Percentiles rank a stretch among this genome's conserved stretches.
phyloP scores from a whole-genome alignment of 176 grass and related monocot species.

The Alloteropsis semialata region DNA sequence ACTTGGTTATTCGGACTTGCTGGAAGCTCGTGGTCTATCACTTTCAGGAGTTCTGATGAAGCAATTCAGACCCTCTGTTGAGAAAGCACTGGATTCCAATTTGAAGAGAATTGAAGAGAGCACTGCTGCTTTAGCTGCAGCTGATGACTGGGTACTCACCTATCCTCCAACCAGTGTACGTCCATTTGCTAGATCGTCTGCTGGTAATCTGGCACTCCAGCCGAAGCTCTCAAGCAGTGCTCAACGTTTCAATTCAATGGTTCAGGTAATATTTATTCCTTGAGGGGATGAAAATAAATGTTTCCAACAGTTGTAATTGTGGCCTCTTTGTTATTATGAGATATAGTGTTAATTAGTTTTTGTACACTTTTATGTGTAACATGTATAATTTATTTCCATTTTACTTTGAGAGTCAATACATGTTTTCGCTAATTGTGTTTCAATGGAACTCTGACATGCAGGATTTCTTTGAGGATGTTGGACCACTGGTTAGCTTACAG shows the following conservation, averaged over 20 bases:
- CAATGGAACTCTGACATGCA: conserved; percentile 36
- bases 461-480: conserved; percentile 97
- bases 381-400: background rate
- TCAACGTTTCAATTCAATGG: conserved; percentile 89
- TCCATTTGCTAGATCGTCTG: conserved; percentile 55
- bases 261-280: conserved; percentile 65
- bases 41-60: conserved; percentile 83
- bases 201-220: conserved; percentile 46
- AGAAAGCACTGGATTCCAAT: conserved; percentile 81
- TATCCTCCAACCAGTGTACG: conserved; percentile 67
- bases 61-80: conserved; percentile 78
- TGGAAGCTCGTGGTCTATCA: conserved; percentile 79
- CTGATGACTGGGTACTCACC: conserved; percentile 81
- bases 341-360: background rate
- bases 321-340: background rate
- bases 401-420: conserved; percentile 5
- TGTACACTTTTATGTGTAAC: background rate
- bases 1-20: conserved; percentile 73
- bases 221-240: conserved; percentile 91
- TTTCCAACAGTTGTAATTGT: conserved; percentile 8
- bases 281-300: background rate
- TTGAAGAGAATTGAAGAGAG: conserved; percentile 92
- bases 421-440: background rate
- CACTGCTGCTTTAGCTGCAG: conserved; percentile 82
- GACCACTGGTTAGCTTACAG: conserved; percentile 79